Percentiles rank a stretch among this genome's conserved stretches.
These are phyloP conservation scores for Colletotrichum falcatum DNA, from an alignment of 2,329 filamentous ascomycete genomes.

Conservation along the genomic window DNA sequence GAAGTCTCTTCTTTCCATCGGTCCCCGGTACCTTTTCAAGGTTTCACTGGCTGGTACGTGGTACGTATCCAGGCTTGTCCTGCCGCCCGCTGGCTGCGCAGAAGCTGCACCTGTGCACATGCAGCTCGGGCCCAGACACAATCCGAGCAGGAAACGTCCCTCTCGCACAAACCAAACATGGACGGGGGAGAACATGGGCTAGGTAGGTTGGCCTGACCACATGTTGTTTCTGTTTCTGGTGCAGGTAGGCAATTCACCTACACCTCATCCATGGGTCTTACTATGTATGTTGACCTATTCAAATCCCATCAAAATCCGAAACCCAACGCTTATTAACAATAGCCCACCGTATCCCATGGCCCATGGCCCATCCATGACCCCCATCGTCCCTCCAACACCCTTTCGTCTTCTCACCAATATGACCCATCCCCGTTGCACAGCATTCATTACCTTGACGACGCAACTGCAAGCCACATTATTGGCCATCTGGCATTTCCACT, in stretches of 20 bases:
- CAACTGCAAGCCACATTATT: constrained; percentile 33
- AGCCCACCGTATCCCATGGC: not conserved
- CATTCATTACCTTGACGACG: constrained; percentile 32
- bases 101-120: constrained; percentile 10
- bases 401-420: constrained; percentile 15
- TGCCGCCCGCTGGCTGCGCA: constrained; percentile 9
- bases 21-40: constrained; percentile 4
- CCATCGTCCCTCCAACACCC: constrained; percentile 6
- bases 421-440: constrained; percentile 24
- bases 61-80: not conserved
- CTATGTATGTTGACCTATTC: constrained; percentile 30
- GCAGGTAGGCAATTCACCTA: constrained; percentile 22
- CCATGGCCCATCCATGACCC: not conserved
- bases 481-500: constrained; percentile 22
- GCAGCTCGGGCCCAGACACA: constrained; percentile 25
- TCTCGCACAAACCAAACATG: constrained; percentile 1
- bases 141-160: constrained; percentile 20
- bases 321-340: not conserved
- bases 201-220: constrained; percentile 23
- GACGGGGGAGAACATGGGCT: not conserved
- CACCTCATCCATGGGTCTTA: constrained; percentile 18
- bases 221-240: constrained; percentile 2
- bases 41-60: not conserved
- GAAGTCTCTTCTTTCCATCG: constrained; percentile 9
- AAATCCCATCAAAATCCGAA: constrained; percentile 1